These are phyloP conservation scores for Apophysomyces variabilis DNA, from an alignment of 371 early-diverging fungal species.

Conservation along the genomic window DNA sequence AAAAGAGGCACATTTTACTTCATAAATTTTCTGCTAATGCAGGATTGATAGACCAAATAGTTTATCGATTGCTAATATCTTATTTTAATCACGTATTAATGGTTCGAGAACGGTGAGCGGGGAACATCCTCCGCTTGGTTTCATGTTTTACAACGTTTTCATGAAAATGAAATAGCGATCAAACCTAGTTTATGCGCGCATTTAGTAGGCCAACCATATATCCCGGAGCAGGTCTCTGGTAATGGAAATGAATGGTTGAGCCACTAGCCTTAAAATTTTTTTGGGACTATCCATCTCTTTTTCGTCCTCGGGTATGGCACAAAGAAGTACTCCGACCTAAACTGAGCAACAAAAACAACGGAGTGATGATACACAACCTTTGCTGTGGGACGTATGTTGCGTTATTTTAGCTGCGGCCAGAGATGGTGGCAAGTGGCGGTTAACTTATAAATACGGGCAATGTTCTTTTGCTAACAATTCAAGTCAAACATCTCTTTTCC, in stretches of 20 bases:
- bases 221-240: neutral
- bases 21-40: no score
- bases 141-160: neutral
- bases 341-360: conserved; percentile 6
- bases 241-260: neutral
- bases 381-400: neutral
- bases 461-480: neutral
- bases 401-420: conserved; percentile 10
- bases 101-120: conserved; percentile 4
- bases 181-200: neutral
- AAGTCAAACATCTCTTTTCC: neutral
- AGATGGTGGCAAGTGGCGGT: neutral
- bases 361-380: conserved; percentile 6
- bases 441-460: neutral
- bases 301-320: neutral
- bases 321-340: neutral
- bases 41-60: no score
- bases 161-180: conserved; percentile 4
- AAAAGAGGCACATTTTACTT: neutral
- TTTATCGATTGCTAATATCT: no score
- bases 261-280: conserved; percentile 3
- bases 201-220: neutral
- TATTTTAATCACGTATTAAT: no score
- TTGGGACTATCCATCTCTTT: neutral
- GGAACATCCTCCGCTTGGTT: neutral